Evolutionary conservation across 208 protist species (phyloP).

Genomic region (Leishmania braziliensis): DNA sequence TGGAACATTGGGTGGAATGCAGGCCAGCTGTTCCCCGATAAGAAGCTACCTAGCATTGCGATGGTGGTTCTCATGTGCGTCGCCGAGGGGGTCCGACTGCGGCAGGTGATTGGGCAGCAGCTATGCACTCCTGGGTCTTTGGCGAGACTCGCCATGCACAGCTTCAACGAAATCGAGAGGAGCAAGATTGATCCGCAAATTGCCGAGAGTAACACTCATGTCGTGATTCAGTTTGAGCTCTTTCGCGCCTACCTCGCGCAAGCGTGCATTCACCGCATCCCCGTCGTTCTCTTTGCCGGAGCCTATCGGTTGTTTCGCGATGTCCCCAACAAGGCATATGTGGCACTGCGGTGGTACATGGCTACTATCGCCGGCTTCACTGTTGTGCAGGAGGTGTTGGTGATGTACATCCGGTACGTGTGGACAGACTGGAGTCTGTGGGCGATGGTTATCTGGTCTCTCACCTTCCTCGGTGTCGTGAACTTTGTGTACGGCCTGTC

Average conservation of each 20-base stretch:
- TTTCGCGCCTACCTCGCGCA: constrained; percentile 45
- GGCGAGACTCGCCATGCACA: constrained; percentile 30
- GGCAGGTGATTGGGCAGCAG: constrained; percentile 30
- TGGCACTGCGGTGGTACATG: constrained; percentile 85
- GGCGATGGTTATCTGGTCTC: constrained; percentile 36
- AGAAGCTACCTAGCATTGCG: constrained; percentile 30
- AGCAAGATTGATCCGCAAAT: constrained; percentile 47
- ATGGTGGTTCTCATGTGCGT: constrained; percentile 42
- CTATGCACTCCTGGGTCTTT: constrained; percentile 34
- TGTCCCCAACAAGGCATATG: constrained; percentile 56
- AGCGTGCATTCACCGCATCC: constrained; percentile 42
- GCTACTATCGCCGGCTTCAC: constrained; percentile 53
- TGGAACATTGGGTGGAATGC: constrained; percentile 43
- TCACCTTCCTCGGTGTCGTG: constrained; percentile 58
- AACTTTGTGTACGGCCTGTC: constrained; percentile 87
- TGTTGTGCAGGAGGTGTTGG: constrained; percentile 38
- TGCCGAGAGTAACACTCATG: constrained; percentile 65
- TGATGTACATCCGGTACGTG: constrained; percentile 51
- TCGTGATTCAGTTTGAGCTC: constrained; percentile 79
- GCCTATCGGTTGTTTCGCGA: constrained; percentile 67
- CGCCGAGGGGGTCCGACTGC: constrained; percentile 39
- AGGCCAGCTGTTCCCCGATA: constrained; percentile 57
- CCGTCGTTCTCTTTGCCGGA: constrained; percentile 44
- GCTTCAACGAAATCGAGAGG: constrained; percentile 51
- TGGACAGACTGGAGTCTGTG: constrained; percentile 30